Evolutionary conservation across 2,329 filamentous ascomycete species (phyloP).

Genomic region (Monosporascus sp.): DNA sequence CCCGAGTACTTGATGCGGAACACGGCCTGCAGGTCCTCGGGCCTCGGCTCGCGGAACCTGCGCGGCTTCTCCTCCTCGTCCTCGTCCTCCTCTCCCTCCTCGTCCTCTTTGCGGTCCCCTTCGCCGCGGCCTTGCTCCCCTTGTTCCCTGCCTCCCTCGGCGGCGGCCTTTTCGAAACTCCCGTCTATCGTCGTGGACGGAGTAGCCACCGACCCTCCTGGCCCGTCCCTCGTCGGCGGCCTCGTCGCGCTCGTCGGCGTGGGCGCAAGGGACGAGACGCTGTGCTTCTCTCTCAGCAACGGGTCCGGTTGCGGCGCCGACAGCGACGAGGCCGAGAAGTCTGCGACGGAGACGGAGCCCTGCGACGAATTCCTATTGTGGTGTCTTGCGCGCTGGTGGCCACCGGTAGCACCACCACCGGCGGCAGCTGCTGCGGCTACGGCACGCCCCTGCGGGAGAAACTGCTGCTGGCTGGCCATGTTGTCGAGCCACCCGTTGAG

Average conservation of each 20-base stretch:
- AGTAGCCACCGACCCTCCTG: conserved; percentile 14
- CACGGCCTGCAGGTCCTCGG: conserved; percentile 88
- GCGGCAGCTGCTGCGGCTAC: neutral
- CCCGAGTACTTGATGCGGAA: conserved; percentile 87
- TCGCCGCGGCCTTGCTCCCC: conserved; percentile 29
- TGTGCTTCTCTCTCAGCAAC: conserved; percentile 52
- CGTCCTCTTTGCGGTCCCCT: conserved; percentile 18
- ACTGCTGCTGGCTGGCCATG: conserved; percentile 11
- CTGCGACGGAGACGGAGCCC: conserved; percentile 42
- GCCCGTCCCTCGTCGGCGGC: conserved; percentile 51
- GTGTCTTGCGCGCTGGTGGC: conserved; percentile 5
- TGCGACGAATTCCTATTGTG: conserved; percentile 42
- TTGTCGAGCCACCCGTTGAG: conserved; percentile 44
- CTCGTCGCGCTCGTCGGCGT: conserved; percentile 49
- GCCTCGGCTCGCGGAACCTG: conserved; percentile 64
- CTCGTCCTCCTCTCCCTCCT: conserved; percentile 21
- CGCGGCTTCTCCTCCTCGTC: conserved; percentile 33
- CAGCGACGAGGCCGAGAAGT: conserved; percentile 23
- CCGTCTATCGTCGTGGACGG: conserved; percentile 18
- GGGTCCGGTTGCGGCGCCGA: conserved; percentile 35
- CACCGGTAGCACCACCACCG: no score
- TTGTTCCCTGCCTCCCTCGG: conserved; percentile 14
- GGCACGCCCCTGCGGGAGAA: conserved; percentile 2
- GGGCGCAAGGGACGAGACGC: conserved; percentile 57
- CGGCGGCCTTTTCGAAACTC: neutral